Conservation (phyloP, 75 land plant species). For the Pinus albicaulis region DNA sequence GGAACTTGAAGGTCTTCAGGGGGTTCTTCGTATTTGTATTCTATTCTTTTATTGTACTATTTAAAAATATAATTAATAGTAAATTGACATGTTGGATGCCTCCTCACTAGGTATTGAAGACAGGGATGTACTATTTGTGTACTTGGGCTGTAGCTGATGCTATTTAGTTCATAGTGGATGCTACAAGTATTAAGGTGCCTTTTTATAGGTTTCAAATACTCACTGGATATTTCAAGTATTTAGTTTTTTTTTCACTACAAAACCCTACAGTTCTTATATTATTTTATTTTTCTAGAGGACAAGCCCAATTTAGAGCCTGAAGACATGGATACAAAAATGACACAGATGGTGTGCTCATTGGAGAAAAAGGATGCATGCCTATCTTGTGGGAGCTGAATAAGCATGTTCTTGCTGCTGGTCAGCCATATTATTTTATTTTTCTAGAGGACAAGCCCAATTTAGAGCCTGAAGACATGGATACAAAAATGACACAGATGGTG, state of each 20-base stretch:
- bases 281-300: constrained; percentile 34
- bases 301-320: constrained; percentile 11
- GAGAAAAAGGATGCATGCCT: constrained; percentile 83
- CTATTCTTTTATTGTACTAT: too few relatives aligned
- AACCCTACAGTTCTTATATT: background rate
- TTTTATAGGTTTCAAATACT: background rate
- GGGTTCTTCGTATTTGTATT: too few relatives aligned
- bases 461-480: constrained; percentile 23
- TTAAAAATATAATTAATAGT: too few relatives aligned
- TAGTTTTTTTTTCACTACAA: background rate
- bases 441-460: constrained; percentile 36
- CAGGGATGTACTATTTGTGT: constrained; percentile 90
- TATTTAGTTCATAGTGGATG: constrained; percentile 86
- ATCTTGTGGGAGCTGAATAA: constrained; percentile 74
- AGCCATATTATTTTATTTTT: too few relatives aligned
- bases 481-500: constrained; percentile 73
- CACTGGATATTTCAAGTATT: background rate
- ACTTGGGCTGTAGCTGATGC: constrained; percentile 94
- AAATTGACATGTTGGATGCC: background rate
- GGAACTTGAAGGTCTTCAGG: too few relatives aligned
- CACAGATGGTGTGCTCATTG: constrained; percentile 71
- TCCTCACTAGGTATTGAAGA: constrained; percentile 56
- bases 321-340: constrained; percentile 53
- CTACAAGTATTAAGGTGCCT: constrained; percentile 51
- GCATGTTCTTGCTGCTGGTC: background rate